A percentile compares a stretch with the other conserved stretches of the same genome.
These are phyloP conservation scores for Lepraria neglecta DNA, from an alignment of 495 filamentous ascomycete species.

Conservation along the genomic window DNA sequence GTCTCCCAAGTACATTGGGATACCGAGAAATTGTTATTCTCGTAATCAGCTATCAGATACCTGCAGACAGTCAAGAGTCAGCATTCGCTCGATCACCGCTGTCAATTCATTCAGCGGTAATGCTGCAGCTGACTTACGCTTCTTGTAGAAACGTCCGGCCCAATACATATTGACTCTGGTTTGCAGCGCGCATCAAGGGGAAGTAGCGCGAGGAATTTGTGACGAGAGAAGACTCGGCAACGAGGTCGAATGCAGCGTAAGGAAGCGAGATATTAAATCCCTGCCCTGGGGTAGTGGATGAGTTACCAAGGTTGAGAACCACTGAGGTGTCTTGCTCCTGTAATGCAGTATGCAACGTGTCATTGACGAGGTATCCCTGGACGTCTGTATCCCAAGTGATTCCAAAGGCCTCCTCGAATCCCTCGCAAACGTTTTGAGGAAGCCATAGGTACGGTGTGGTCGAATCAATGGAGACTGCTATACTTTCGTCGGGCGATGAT, in stretches of 20 bases:
- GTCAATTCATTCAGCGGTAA: neutral
- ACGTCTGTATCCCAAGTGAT: constrained; percentile 39
- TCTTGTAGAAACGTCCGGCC: constrained; percentile 56
- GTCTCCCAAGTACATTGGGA: constrained; percentile 24
- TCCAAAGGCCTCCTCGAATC: constrained; percentile 49
- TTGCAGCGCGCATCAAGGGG: constrained; percentile 46
- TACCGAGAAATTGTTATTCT: constrained; percentile 27
- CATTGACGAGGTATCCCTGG: constrained; percentile 47
- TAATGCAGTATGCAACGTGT: constrained; percentile 38
- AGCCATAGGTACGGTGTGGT: constrained; percentile 50
- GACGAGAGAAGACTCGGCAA: constrained; percentile 36
- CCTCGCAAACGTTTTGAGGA: constrained; percentile 42
- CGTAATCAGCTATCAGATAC: constrained; percentile 29
- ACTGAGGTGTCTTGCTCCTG: constrained; percentile 44
- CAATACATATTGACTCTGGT: constrained; percentile 47
- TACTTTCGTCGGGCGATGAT: constrained; percentile 29
- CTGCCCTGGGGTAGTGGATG: constrained; percentile 36
- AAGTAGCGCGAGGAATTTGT: constrained; percentile 42
- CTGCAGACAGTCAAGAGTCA: constrained; percentile 6
- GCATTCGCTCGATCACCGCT: neutral
- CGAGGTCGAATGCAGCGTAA: constrained; percentile 48
- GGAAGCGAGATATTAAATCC: constrained; percentile 47
- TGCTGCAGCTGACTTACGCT: constrained; percentile 30
- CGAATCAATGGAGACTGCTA: constrained; percentile 45
- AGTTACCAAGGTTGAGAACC: constrained; percentile 41